Conservation (phyloP, 371 early-diverging fungal species). For the Apophysomyces ossiformis region DNA sequence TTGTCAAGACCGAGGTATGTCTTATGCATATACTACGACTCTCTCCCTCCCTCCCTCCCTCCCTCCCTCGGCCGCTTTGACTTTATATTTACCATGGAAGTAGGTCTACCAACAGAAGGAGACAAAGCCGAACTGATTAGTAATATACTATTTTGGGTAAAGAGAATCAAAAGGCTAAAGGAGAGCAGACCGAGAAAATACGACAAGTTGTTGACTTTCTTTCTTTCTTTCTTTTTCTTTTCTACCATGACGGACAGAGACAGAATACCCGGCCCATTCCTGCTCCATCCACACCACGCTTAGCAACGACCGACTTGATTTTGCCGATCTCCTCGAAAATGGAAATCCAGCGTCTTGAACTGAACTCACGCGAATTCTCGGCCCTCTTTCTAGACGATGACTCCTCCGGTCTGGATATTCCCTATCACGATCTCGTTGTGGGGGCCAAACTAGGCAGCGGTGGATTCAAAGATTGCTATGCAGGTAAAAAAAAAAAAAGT, state of each 20-base stretch:
- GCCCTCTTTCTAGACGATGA: constrained; percentile 53
- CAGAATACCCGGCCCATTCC: constrained; percentile 66
- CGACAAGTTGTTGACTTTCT: background rate
- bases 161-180: background rate
- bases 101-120: constrained; percentile 69
- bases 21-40: background rate
- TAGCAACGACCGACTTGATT: constrained; percentile 54
- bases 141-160: constrained; percentile 68
- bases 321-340: constrained; percentile 37
- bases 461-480: constrained; percentile 82
- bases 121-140: constrained; percentile 65
- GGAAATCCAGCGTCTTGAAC: constrained; percentile 33
- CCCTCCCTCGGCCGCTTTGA: background rate
- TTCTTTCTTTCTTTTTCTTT: background rate
- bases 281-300: constrained; percentile 70
- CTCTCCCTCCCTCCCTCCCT: background rate
- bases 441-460: constrained; percentile 77
- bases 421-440: constrained; percentile 58
- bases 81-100: background rate
- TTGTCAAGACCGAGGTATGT: constrained; percentile 75
- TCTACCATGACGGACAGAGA: constrained; percentile 44
- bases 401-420: constrained; percentile 61
- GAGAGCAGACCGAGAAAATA: background rate
- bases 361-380: constrained; percentile 59
- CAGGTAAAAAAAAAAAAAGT: constrained; percentile 35